phyloP scores from a whole-genome alignment of 768 basidiomycete genomes.

The Glaciozyma antarctica region DNA sequence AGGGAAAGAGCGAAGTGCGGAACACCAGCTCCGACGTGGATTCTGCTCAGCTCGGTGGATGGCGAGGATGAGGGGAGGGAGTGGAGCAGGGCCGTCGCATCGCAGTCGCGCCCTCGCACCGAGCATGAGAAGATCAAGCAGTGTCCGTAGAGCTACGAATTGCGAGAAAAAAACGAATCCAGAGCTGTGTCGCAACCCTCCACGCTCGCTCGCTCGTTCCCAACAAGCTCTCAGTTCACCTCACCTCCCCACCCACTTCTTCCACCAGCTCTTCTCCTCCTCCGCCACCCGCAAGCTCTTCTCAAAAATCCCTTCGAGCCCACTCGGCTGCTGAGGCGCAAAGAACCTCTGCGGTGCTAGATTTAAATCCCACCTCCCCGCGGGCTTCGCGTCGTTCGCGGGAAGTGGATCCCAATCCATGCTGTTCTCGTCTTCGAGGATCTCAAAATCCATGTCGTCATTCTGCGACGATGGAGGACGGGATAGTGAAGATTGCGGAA shows the following conservation, averaged over 20 bases:
- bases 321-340: slow-evolving; percentile 21
- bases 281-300: not conserved
- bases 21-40: no score
- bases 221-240: not conserved
- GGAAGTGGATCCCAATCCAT: slow-evolving; percentile 25
- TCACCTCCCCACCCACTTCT: not conserved
- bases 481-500: not conserved
- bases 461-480: not conserved
- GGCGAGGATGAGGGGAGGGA: no score
- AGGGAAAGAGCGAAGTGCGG: no score
- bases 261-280: not conserved
- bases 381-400: not conserved
- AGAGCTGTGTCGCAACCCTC: no score
- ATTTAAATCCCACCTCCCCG: not conserved
- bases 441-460: not conserved
- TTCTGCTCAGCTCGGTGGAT: no score
- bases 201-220: no score
- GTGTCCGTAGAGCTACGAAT: no score
- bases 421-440: slow-evolving; percentile 11
- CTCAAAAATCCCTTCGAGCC: slow-evolving; percentile 22
- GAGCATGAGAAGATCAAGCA: no score
- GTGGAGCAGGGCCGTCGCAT: no score
- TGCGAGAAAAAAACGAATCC: no score
- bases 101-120: no score
- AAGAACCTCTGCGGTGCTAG: slow-evolving; percentile 14